Evolutionary conservation across 768 basidiomycete genomes (phyloP).

Genomic region (Lactarius tabidus): DNA sequence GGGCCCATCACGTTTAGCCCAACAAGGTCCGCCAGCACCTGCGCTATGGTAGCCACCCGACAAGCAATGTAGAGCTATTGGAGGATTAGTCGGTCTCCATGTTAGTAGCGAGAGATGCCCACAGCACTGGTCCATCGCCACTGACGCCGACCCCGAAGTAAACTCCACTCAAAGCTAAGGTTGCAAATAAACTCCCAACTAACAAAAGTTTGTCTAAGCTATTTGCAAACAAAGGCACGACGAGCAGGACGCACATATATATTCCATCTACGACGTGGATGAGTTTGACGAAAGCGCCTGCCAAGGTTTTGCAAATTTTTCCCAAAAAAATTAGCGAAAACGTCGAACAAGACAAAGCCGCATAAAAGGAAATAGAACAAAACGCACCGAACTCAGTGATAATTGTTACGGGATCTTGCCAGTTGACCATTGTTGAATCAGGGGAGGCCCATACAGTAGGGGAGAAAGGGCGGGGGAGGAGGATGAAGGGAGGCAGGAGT

Average conservation of each 20-base stretch:
- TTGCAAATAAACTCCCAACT: constrained; percentile 25
- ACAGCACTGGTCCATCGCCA: constrained; percentile 23
- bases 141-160: constrained; percentile 13
- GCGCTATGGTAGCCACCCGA: constrained; percentile 10
- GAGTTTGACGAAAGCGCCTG: constrained; percentile 21
- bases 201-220: background rate
- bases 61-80: constrained; percentile 20
- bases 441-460: background rate
- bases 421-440: constrained; percentile 19
- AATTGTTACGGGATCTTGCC: constrained; percentile 16
- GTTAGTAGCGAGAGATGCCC: background rate
- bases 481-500: background rate
- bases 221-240: background rate
- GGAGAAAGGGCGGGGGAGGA: background rate
- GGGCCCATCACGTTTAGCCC: constrained; percentile 13
- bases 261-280: constrained; percentile 22
- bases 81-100: background rate
- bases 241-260: constrained; percentile 17
- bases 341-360: background rate
- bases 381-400: constrained; percentile 9
- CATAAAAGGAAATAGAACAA: background rate
- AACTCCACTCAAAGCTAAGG: constrained; percentile 20
- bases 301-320: background rate
- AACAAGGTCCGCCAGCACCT: constrained; percentile 9
- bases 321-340: too few relatives aligned